These are phyloP conservation scores for Cutaneotrichosporon sp. DNA, from an alignment of 1,284 basidiomycete species.

Conservation along the genomic window DNA sequence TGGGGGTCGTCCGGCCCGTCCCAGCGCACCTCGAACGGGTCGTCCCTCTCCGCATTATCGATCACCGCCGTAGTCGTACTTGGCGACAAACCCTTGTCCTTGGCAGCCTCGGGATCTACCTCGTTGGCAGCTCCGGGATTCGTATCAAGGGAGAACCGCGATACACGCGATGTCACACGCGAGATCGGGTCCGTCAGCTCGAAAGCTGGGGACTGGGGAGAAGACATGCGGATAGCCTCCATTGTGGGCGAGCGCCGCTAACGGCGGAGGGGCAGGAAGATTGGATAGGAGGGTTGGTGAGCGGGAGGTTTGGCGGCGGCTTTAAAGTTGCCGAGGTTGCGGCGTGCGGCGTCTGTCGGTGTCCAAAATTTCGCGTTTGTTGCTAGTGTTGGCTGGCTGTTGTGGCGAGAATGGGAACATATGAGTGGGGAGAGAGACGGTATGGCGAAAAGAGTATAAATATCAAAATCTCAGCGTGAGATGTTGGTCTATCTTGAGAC, in stretches of 20 bases:
- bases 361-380: neutral
- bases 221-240: slow-evolving; percentile 3
- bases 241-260: neutral
- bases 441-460: neutral
- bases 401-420: neutral
- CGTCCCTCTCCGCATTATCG: slow-evolving; percentile 18
- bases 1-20: slow-evolving; percentile 41
- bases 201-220: neutral
- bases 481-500: too few species aligned
- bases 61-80: neutral
- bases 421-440: neutral
- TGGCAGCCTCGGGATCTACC: neutral
- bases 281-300: neutral
- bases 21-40: slow-evolving; percentile 40
- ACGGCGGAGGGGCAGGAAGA: neutral
- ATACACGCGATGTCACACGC: neutral
- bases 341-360: neutral
- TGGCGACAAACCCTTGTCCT: neutral
- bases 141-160: neutral
- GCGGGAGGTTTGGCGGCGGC: neutral
- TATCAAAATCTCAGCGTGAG: too few species aligned
- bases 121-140: too few species aligned
- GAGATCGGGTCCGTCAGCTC: slow-evolving; percentile 4
- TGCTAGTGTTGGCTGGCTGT: neutral
- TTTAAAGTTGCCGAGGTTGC: slow-evolving; percentile 3